Percentiles rank a stretch among this genome's conserved stretches.
These are phyloP conservation scores for Solanum gracilifrons DNA, from an alignment of 257 asterid species.

Conservation along the genomic window DNA sequence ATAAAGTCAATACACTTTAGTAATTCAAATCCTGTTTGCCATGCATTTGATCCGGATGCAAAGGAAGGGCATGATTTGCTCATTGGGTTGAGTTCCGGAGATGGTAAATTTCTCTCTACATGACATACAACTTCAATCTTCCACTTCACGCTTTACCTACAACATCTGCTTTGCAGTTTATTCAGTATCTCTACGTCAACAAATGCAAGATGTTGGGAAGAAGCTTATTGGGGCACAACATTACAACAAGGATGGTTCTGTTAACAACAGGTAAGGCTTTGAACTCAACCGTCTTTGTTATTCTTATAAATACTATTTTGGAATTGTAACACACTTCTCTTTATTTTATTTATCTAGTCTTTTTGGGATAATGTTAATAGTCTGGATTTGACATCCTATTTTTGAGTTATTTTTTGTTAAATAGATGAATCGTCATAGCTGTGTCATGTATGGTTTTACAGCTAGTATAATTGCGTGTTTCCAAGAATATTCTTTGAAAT, in stretches of 20 bases:
- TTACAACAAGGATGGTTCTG: slow-evolving; percentile 93
- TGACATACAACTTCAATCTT: background rate
- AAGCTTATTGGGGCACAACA: slow-evolving; percentile 98
- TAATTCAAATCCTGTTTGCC: slow-evolving; percentile 89
- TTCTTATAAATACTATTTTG: background rate
- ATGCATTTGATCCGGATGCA: slow-evolving; percentile 89
- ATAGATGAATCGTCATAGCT: background rate
- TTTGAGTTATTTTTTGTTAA: background rate
- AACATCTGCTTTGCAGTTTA: slow-evolving; percentile 46
- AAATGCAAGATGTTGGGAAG: slow-evolving; percentile 94
- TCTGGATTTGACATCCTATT: background rate
- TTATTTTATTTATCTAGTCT: background rate
- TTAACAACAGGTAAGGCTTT: slow-evolving; percentile 53
- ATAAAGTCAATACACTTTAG: slow-evolving; percentile 89
- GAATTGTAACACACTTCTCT: background rate
- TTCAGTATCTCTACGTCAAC: slow-evolving; percentile 89
- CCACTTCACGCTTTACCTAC: background rate
- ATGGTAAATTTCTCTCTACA: slow-evolving; percentile 34
- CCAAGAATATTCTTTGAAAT: background rate
- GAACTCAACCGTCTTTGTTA: background rate
- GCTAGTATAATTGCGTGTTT: background rate
- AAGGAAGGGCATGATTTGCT: slow-evolving; percentile 99
- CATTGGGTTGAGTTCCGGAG: slow-evolving; percentile 89
- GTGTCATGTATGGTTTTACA: background rate
- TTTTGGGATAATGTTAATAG: background rate